phyloP scores from a whole-genome alignment of 768 basidiomycete species.

The Tephrocybe sp. region DNA sequence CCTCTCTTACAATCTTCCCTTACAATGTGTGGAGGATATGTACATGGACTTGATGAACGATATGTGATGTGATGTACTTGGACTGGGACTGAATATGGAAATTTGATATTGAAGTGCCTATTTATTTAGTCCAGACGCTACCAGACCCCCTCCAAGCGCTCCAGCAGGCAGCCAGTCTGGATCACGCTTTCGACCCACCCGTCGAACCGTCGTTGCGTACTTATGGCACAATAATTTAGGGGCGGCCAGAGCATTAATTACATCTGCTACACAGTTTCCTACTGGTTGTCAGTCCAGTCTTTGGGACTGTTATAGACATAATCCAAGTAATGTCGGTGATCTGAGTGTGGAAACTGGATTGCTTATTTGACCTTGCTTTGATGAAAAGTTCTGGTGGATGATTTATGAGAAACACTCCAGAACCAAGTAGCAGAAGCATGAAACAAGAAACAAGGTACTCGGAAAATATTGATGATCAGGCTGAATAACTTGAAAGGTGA shows the following conservation, averaged over 20 bases:
- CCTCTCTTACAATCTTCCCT: neutral
- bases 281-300: neutral
- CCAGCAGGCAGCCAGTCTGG: neutral
- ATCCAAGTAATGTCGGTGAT: constrained; percentile 4
- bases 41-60: neutral
- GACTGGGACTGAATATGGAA: too few species aligned
- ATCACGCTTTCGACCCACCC: too few species aligned
- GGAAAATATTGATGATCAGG: neutral
- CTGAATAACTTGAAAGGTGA: too few species aligned
- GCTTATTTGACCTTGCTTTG: neutral
- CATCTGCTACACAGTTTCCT: constrained; percentile 4
- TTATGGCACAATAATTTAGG: constrained; percentile 1
- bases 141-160: neutral
- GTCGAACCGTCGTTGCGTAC: too few species aligned
- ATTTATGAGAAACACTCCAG: constrained; percentile 6
- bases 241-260: neutral
- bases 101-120: neutral
- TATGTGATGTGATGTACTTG: too few species aligned
- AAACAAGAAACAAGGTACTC: neutral
- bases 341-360: neutral
- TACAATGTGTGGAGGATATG: neutral
- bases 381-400: constrained; percentile 1
- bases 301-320: neutral
- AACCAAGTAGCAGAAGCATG: neutral
- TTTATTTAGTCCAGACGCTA: neutral